phyloP scores from a whole-genome alignment of 2,329 filamentous ascomycete genomes.

The Fusarium liriodendri region DNA sequence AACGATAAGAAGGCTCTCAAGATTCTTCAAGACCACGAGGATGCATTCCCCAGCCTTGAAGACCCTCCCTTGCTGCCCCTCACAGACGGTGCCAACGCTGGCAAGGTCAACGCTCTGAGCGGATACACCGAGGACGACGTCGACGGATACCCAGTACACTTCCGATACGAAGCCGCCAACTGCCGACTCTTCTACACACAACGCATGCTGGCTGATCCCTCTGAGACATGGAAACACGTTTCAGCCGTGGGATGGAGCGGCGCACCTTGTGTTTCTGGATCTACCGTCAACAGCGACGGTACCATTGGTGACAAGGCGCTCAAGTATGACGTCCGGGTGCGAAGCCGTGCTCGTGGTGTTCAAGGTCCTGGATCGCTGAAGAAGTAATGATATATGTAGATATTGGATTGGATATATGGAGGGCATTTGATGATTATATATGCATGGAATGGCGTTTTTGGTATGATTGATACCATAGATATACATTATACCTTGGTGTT shows the following conservation, averaged over 20 bases:
- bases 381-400: conserved; percentile 2
- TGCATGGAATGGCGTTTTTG: conserved; percentile 2
- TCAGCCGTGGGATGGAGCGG: conserved; percentile 31
- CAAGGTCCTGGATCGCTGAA: conserved; percentile 32
- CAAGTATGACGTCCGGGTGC: conserved; percentile 33
- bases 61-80: conserved; percentile 48
- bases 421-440: neutral
- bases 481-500: neutral
- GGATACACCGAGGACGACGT: conserved; percentile 36
- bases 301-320: conserved; percentile 31
- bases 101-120: conserved; percentile 37
- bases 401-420: neutral
- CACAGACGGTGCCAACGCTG: conserved; percentile 38
- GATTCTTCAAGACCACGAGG: conserved; percentile 15
- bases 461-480: neutral
- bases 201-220: conserved; percentile 62
- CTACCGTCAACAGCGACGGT: conserved; percentile 25
- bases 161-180: conserved; percentile 69
- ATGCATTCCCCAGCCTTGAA: conserved; percentile 22
- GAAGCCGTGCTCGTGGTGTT: conserved; percentile 31
- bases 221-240: conserved; percentile 60
- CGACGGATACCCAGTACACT: conserved; percentile 57
- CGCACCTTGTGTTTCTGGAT: conserved; percentile 34
- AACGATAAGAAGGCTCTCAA: conserved; percentile 13
- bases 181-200: conserved; percentile 71